These are phyloP conservation scores for Trametes polyzona DNA, from an alignment of 1,284 basidiomycete species.

Conservation along the genomic window DNA sequence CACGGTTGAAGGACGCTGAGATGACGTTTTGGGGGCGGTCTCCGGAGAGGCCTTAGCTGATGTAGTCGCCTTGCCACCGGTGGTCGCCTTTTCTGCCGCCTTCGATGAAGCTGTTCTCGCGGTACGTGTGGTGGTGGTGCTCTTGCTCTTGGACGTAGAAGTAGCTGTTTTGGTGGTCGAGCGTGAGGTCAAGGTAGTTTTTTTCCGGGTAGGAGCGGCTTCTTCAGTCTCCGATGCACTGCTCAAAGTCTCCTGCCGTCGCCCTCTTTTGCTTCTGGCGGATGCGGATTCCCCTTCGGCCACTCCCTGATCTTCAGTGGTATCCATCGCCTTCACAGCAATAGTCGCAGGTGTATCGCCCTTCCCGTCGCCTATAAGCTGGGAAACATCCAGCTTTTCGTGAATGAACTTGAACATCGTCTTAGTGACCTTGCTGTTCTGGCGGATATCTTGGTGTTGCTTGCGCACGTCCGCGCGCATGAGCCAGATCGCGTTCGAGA, in stretches of 20 bases:
- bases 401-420: conserved; percentile 44
- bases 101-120: background rate
- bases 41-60: background rate
- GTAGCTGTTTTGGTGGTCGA: background rate
- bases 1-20: background rate
- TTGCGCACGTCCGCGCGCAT: conserved; percentile 49
- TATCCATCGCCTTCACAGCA: conserved; percentile 7
- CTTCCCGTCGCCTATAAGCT: conserved; percentile 29
- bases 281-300: background rate
- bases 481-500: conserved; percentile 45
- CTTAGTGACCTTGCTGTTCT: conserved; percentile 45
- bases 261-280: conserved; percentile 11
- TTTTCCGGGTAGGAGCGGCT: conserved; percentile 13
- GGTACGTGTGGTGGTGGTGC: too few species aligned
- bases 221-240: conserved; percentile 17
- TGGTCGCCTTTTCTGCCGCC: background rate
- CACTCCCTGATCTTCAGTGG: background rate
- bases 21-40: background rate
- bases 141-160: too few species aligned
- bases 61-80: background rate
- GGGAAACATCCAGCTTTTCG: conserved; percentile 29
- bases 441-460: conserved; percentile 46
- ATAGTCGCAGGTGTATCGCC: conserved; percentile 29
- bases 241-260: conserved; percentile 1
- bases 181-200: conserved; percentile 4